Evolutionary conservation across 768 basidiomycete genomes (phyloP).

Genomic region (Boletus pseudopeckii): DNA sequence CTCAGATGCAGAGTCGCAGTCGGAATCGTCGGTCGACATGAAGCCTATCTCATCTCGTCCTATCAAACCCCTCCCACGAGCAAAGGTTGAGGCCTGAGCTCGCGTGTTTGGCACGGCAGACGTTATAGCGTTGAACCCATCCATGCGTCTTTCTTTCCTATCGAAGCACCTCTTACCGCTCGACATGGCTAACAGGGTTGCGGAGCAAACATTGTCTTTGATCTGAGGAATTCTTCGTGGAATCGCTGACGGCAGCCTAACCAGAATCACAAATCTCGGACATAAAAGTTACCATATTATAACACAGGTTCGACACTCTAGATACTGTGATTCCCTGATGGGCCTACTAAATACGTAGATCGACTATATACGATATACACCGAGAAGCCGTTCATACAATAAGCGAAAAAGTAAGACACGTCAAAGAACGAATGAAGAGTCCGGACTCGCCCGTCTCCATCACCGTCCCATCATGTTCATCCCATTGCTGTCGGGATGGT

Average conservation of each 20-base stretch:
- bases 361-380: slow-evolving; percentile 4
- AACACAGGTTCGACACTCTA: neutral
- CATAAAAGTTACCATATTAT: slow-evolving; percentile 3
- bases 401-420: neutral
- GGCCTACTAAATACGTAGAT: slow-evolving; percentile 9
- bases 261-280: neutral
- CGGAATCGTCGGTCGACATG: slow-evolving; percentile 29
- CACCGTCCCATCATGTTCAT: slow-evolving; percentile 11
- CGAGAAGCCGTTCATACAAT: neutral
- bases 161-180: neutral
- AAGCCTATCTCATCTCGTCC: slow-evolving; percentile 41
- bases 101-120: neutral
- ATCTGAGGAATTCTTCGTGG: neutral
- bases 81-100: slow-evolving; percentile 33
- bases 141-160: neutral
- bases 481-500: slow-evolving; percentile 25
- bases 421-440: neutral
- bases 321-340: neutral
- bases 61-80: slow-evolving; percentile 45
- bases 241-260: neutral
- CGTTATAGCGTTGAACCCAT: neutral
- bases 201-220: neutral
- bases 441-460: neutral
- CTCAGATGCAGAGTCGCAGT: slow-evolving; percentile 14
- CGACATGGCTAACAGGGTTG: neutral